Base-by-base conservation (phyloP, 768 basidiomycete genomes). In the Naganishia antarctica region DNA sequence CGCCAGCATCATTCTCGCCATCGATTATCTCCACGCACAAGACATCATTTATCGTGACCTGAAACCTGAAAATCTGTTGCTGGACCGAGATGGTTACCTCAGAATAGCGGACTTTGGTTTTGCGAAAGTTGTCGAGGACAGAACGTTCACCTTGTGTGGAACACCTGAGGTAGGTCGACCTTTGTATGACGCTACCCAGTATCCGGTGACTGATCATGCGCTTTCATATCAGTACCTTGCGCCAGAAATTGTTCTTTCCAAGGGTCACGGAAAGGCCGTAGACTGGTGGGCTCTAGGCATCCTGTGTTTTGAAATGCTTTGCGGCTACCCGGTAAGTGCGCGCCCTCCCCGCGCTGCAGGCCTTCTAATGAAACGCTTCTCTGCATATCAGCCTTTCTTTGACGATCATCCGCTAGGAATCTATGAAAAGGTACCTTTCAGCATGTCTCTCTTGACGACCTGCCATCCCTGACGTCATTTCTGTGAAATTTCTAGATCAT, bases 241-340 rank as follows among this genome's bases (percentile, higher is more conserved):
- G 2, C 96, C 96, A 21, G 96, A 99, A 79, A 96, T 99, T 64
- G 96, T 99, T 64, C 88, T 94, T 73, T 91, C 90, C 6, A 92
- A 94, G 67, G 96, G 96, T 12, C 96, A 99, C 78, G 92, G 92
- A 12, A 94, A 96, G 77, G 92, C 93, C 9, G 93, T 92, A 6
- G 94, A 99, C 75, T 99, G 92, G 92, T 99, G 96, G 96, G 94
- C 96, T 9, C 88, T 92, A 71, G 96, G 96, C 21, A 89, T 98
- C 48, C 81, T 99, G 37, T 91, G 90, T 76, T 99, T 94, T 76
- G 96, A 99, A 77, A 97, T 98, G 92, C 84, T 99, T 46, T 94
- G 94, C 32, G 96, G 96, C 1, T 98, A 94, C 74, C 93, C 94
- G 0, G 70, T 71, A 40, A 40, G 70, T 63, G 15, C n/a, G 9